Evolutionary conservation across 2,329 filamentous ascomycete species (phyloP), one percentile per base, ranked within the genome.

Genomic region (Chlorencoelia australis): DNA sequence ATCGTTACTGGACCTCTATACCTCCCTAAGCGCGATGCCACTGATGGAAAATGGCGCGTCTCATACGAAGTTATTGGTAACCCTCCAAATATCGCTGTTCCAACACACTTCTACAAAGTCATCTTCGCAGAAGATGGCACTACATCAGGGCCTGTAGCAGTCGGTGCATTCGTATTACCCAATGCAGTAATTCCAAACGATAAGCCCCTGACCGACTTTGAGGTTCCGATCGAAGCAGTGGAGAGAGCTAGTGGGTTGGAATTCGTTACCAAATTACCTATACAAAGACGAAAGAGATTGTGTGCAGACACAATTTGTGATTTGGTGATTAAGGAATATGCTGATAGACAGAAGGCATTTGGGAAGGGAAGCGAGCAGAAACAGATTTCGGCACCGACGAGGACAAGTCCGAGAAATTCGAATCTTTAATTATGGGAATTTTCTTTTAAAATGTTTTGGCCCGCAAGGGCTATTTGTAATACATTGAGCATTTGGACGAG

Each of bases 81-180:
- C 57, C 91, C 91, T 47, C 89, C 91, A 6, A 93, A 87, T 53
- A 82, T 98, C 37, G 88, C 91, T 17, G 91, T 98, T 35, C 91
- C 91, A 3, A 98, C 91, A 15, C 91, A 98, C 61, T 98, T 98
- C 65, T 98, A 94, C 73, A 98, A 98, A 68, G 86, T 98, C 55
- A 91, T 98, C 51, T 94, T 91, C 54, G 91, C 85, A 17, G 91
- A 98, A 64, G 86, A 94, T 54, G 83, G 82, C 3, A 64, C 61
- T 2, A 61, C 56, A 7, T 69, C 69, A 17, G 83, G 84, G 13
- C 80, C 80, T 45, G 91, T 98, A 21, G 86, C 87, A 20, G 66
- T 98, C 22, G 91, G 85, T 30, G 91, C 91, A 6, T 98, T 98
- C 55, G 89, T 98, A 35, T 69, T 98, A 51, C 91, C 91, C 11